These are phyloP conservation scores for Suhomyces bribrorum DNA, from an alignment of 1,139 yeast species.

Conservation along the genomic window DNA sequence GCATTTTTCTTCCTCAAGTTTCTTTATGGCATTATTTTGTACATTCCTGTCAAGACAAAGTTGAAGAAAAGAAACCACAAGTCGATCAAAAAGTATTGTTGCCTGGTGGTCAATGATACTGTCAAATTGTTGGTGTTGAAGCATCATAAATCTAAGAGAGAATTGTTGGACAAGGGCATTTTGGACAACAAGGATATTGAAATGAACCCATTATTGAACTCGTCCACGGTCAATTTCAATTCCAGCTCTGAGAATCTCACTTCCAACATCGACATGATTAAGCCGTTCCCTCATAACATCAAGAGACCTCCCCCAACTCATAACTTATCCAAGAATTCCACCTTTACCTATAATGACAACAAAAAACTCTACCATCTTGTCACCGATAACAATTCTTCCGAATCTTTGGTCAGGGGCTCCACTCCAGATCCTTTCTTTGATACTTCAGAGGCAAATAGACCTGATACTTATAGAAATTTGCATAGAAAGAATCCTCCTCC, in stretches of 20 bases:
- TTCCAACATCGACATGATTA: slow-evolving; percentile 2
- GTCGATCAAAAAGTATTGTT: slow-evolving; percentile 59
- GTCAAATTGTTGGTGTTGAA: slow-evolving; percentile 53
- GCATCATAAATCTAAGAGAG: slow-evolving; percentile 45
- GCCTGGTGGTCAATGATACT: slow-evolving; percentile 53
- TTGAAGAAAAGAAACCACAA: slow-evolving; percentile 37
- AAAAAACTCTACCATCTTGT: slow-evolving; percentile 12
- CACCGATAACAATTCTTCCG: slow-evolving; percentile 3
- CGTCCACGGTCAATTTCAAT: slow-evolving; percentile 9
- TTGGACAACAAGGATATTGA: slow-evolving; percentile 26
- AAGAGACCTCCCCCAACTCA: slow-evolving; percentile 8
- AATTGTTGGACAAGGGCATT: slow-evolving; percentile 37
- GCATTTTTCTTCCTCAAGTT: slow-evolving; percentile 64
- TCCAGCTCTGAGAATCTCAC: slow-evolving; percentile 5
- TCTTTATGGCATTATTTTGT: slow-evolving; percentile 55
- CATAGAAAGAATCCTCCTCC: slow-evolving; percentile 3
- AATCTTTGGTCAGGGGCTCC: slow-evolving; percentile 4
- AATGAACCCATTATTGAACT: slow-evolving; percentile 29
- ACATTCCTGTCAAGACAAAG: slow-evolving; percentile 56
- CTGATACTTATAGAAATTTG: not conserved
- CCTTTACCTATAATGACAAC: slow-evolving; percentile 12
- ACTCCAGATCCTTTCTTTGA: slow-evolving; percentile 9
- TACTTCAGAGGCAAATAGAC: not conserved
- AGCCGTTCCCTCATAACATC: slow-evolving; percentile 11
- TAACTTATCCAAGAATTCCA: slow-evolving; percentile 3